phyloP scores from a whole-genome alignment of 2,329 filamentous ascomycete species.

The Fusarium sublunatum region DNA sequence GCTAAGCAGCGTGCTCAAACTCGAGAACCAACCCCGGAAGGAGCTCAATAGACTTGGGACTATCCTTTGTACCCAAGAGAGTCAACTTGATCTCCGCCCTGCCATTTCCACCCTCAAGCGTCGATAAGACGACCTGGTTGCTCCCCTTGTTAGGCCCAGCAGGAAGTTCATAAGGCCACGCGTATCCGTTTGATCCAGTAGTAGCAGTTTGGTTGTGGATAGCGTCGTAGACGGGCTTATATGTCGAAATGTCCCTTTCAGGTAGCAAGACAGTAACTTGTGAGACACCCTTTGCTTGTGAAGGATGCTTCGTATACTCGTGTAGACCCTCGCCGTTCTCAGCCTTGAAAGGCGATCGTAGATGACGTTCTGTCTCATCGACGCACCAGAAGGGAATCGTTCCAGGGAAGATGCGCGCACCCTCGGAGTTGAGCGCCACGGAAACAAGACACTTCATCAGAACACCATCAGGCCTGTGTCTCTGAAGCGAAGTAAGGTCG shows the following conservation, averaged over 20 bases:
- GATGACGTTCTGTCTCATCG: constrained; percentile 67
- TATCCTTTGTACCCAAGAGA: constrained; percentile 38
- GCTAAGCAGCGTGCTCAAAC: constrained; percentile 31
- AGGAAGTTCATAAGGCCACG: constrained; percentile 37
- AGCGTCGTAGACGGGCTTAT: constrained; percentile 45
- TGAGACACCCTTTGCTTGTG: constrained; percentile 62
- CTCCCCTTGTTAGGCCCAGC: constrained; percentile 30
- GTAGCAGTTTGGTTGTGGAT: constrained; percentile 37
- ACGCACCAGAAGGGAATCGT: constrained; percentile 73
- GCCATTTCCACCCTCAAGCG: background rate
- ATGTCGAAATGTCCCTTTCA: constrained; percentile 27
- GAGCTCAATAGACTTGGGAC: constrained; percentile 39
- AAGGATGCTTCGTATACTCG: constrained; percentile 58
- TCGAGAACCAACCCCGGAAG: constrained; percentile 39
- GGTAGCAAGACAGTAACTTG: constrained; percentile 55
- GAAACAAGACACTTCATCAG: constrained; percentile 70
- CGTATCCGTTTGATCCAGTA: constrained; percentile 5
- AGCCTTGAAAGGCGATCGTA: constrained; percentile 63
- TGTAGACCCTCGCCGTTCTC: constrained; percentile 30
- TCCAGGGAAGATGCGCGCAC: constrained; percentile 55
- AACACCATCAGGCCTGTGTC: constrained; percentile 65
- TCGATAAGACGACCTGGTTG: constrained; percentile 26
- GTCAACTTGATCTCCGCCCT: constrained; percentile 39
- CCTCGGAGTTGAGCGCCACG: constrained; percentile 49
- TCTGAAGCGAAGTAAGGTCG: constrained; percentile 62